Percentiles rank a stretch among this genome's conserved stretches.
Evolutionary conservation across 1,284 basidiomycete species (phyloP).

Genomic region (Grifola frondosa): DNA sequence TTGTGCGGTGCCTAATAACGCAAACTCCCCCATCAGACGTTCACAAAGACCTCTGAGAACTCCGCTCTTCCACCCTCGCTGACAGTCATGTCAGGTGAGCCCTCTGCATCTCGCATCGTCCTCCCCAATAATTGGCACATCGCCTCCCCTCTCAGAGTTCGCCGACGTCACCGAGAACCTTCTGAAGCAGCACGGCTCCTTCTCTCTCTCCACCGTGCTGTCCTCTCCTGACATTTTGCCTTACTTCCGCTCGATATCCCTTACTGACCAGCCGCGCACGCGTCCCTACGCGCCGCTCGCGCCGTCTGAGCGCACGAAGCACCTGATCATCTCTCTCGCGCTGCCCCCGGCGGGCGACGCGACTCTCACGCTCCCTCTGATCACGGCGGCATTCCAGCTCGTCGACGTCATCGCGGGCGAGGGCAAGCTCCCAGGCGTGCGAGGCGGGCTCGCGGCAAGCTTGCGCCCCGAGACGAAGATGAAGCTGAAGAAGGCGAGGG

Average conservation of each 20-base stretch:
- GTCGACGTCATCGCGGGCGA: conserved; percentile 62
- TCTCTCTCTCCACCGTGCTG: conserved; percentile 58
- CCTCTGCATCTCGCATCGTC: background rate
- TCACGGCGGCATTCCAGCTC: conserved; percentile 70
- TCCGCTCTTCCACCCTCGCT: conserved; percentile 55
- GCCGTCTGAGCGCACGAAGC: conserved; percentile 58
- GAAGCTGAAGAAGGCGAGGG: conserved; percentile 72
- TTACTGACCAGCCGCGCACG: conserved; percentile 81
- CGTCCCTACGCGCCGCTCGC: conserved; percentile 57
- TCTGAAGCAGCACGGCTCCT: conserved; percentile 59
- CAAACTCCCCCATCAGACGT: conserved; percentile 49
- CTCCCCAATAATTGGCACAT: too few species aligned
- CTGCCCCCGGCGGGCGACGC: conserved; percentile 53
- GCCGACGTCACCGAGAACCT: conserved; percentile 80
- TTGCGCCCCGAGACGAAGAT: conserved; percentile 78
- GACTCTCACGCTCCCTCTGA: conserved; percentile 55
- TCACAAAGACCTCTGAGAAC: conserved; percentile 76
- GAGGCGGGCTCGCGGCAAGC: conserved; percentile 26
- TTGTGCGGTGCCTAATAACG: too few species aligned
- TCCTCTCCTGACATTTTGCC: conserved; percentile 64
- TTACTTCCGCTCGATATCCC: conserved; percentile 77
- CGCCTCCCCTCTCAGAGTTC: conserved; percentile 48
- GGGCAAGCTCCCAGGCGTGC: conserved; percentile 35
- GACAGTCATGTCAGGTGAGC: conserved; percentile 71
- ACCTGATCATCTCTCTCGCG: conserved; percentile 66